Base-by-base conservation (phyloP, 1,284 basidiomycete genomes). In the Puccinia novopanici region DNA sequence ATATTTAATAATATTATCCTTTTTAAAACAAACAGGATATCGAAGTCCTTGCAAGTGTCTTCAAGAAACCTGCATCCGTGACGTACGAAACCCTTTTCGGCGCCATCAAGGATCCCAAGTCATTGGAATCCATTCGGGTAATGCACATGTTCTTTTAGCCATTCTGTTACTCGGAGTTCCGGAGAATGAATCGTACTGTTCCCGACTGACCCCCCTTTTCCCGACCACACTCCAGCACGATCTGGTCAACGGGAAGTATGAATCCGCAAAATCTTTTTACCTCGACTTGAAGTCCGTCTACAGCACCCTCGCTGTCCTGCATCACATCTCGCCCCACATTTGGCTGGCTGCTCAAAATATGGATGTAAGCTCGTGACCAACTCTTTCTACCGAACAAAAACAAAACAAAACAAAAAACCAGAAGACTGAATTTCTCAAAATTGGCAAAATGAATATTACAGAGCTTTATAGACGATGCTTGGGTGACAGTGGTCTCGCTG, bases 381-480 rank as follows among this genome's bases (percentile, higher is more conserved):
- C 2, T 34, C 34, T 34, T 1, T 34, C 2, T 34, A 34, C 4
- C 34, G 2, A 59, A 59, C 10, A 59, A 59, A 59, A n/a, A n/a
- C n/a, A 59, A 15, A 59, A 59, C 2, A 8, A 19, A 59, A 15
- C 22, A 59, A 59, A 59, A 59, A 59, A 13, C 3, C n/a, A 12
- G n/a, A 59, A 1, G n/a, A 24, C 55, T 22, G 55, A 48, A 42
- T 22, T 67, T 17, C 40, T 17, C 15, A 42, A 0, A 22, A 19
- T 50, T 9, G 9, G 13, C 34, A 34, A 34, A 34, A 34, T 34
- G 4, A 34, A 6, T 9, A 27, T 27, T 68, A 24, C 54, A 73
- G 71, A 54, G 52, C 54, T 57, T 73, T 40, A 73, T 50, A 22
- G 71, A 73, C n/a, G 71, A 73, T n/a, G 50, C 54, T 8, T 73